These are phyloP conservation scores for Serendipita sp. DNA, from an alignment of 768 basidiomycete species.

Conservation along the genomic window DNA sequence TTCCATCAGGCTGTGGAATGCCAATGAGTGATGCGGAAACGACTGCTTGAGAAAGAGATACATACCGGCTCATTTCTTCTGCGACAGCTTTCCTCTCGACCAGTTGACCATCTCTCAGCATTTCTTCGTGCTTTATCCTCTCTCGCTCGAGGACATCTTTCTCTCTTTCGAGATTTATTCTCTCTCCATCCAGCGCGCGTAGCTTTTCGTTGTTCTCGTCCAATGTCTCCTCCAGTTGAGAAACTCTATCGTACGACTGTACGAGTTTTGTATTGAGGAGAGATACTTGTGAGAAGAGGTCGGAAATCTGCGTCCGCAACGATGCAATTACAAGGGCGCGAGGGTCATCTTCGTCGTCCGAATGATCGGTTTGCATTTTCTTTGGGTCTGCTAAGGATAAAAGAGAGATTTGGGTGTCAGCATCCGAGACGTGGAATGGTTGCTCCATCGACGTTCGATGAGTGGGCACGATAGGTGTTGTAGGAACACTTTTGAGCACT, in stretches of 20 bases:
- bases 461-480: not conserved
- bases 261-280: conserved; percentile 89
- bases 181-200: not conserved
- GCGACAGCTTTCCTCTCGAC: conserved; percentile 88
- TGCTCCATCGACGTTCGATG: not conserved
- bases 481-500: not conserved
- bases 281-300: conserved; percentile 78
- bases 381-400: not conserved
- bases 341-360: conserved; percentile 34
- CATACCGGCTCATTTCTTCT: conserved; percentile 58
- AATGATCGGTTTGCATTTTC: conserved; percentile 5
- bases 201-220: conserved; percentile 27
- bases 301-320: conserved; percentile 64
- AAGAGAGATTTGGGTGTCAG: not conserved
- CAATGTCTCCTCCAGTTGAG: conserved; percentile 80
- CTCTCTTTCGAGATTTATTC: not conserved
- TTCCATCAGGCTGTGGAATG: not conserved
- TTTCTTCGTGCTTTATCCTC: conserved; percentile 71
- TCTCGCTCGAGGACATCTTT: conserved; percentile 48
- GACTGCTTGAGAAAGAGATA: not conserved
- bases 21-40: too few species aligned
- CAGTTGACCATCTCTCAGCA: conserved; percentile 76
- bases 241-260: conserved; percentile 76
- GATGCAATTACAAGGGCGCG: conserved; percentile 72
- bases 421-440: not conserved